Base-by-base conservation (phyloP, 2,329 filamentous ascomycete genomes). In the Davidsoniella neocaledoniae region DNA sequence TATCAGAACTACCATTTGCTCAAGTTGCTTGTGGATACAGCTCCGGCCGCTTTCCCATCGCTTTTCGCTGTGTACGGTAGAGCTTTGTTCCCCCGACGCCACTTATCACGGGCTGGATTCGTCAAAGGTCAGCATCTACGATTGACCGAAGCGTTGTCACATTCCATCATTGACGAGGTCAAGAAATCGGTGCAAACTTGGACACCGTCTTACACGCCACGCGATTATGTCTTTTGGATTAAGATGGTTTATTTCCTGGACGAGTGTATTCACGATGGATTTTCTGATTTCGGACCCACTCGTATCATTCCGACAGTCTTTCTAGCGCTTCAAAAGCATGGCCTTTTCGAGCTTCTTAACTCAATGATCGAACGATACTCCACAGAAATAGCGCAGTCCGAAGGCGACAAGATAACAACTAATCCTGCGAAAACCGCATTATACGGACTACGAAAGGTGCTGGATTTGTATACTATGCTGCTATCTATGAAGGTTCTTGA, bases 21-120 rank as follows among this genome's bases (percentile, higher is more conserved):
- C 42, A 76, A 82, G 37, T 81, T 80, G 56, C 69, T 96, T 9
- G 71, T 96, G 10, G 81, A 83, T 58, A 81, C 85, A 33, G 75
- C 93, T 57, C 80, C 88, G 19, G 79, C 79, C 7, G 81, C 81
- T 2, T 82, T 88, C n/a, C 83, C 86, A 16, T 81, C 83, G 0
- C 83, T 96, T 57, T 83, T 94, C 60, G 86, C 94, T 59, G 81
- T 79, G 1, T 68, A 96, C 41, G 90, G 90, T 10, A 91, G 86
- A 62, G 77, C 83, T 14, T 68, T 96, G 19, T 71, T 94, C 3
- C 77, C 79, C 41, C 83, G 86, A 52, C 78, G 87, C 46, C 78
- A 63, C 44, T 8, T 17, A 6, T 47, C 51, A 37, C 72, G 77
- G 25, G 87, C 95, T 57, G 58, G 67, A 2, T 81, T 70, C 55